Conservation (phyloP, 371 early-diverging fungal species). For the Blyttiomyces sp. region DNA sequence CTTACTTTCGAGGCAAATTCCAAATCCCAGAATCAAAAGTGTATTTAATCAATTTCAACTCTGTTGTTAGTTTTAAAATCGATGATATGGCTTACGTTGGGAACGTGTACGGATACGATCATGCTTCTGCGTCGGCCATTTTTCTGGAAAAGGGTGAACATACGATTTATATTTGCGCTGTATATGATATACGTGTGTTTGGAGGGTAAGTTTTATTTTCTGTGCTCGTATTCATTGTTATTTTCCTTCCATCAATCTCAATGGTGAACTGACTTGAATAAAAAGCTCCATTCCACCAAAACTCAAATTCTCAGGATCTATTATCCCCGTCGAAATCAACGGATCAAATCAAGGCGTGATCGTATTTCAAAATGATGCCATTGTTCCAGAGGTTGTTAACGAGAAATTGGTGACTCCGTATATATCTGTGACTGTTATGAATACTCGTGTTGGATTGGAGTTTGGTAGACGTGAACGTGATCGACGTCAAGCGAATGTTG, state of each 20-base stretch:
- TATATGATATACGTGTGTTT: slow-evolving; percentile 64
- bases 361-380: slow-evolving; percentile 28
- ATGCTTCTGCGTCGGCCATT: slow-evolving; percentile 29
- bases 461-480: background rate
- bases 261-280: background rate
- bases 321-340: slow-evolving; percentile 32
- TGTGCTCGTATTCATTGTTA: background rate
- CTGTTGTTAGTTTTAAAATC: slow-evolving; percentile 38
- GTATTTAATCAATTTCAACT: slow-evolving; percentile 30
- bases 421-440: slow-evolving; percentile 39
- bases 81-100: slow-evolving; percentile 37
- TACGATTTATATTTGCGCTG: slow-evolving; percentile 50
- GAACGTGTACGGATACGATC: slow-evolving; percentile 40
- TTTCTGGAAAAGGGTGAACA: slow-evolving; percentile 44
- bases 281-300: slow-evolving; percentile 41
- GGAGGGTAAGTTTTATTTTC: slow-evolving; percentile 40
- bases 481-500: background rate
- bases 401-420: slow-evolving; percentile 32
- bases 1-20: slow-evolving; percentile 38
- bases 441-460: slow-evolving; percentile 26
- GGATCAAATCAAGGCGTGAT: slow-evolving; percentile 20
- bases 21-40: slow-evolving; percentile 27
- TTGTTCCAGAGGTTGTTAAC: slow-evolving; percentile 39
- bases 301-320: slow-evolving; percentile 31
- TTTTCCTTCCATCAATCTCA: background rate